Evolutionary conservation across 2,329 filamentous ascomycete genomes (phyloP).

Genomic region (Arthroderma sp.): DNA sequence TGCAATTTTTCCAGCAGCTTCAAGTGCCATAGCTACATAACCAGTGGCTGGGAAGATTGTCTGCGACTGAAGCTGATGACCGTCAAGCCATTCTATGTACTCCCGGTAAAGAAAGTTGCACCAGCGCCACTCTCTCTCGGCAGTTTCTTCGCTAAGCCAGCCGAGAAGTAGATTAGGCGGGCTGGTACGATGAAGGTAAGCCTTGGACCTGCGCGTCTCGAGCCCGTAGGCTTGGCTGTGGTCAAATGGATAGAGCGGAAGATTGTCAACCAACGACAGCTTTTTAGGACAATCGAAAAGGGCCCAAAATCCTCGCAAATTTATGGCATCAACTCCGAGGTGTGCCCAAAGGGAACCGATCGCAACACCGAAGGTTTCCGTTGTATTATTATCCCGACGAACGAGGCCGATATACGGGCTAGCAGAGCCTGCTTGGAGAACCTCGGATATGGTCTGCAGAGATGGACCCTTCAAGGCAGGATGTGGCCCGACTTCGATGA

Average conservation of each 20-base stretch:
- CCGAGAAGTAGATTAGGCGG: conserved; percentile 16
- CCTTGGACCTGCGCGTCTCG: conserved; percentile 12
- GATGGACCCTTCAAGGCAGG: conserved; percentile 13
- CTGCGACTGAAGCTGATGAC: conserved; percentile 22
- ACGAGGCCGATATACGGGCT: conserved; percentile 14
- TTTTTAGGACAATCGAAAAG: no score
- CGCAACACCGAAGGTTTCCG: conserved; percentile 9
- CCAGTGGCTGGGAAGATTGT: conserved; percentile 23
- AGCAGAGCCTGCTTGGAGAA: not conserved
- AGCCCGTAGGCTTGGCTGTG: conserved; percentile 12
- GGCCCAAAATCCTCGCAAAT: not conserved
- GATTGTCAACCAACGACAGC: no score
- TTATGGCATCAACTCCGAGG: not conserved
- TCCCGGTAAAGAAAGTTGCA: conserved; percentile 18
- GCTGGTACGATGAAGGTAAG: not conserved
- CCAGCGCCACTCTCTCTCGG: conserved; percentile 19
- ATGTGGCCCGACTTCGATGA: conserved; percentile 17
- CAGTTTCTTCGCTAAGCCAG: conserved; percentile 4
- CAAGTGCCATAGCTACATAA: conserved; percentile 19
- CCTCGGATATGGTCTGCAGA: conserved; percentile 7
- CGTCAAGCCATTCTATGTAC: conserved; percentile 24
- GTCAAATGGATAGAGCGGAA: conserved; percentile 16
- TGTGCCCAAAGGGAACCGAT: conserved; percentile 10
- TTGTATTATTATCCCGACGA: conserved; percentile 13
- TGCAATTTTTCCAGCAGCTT: conserved; percentile 14